A percentile compares a stretch with the other conserved stretches of the same genome.
Conservation (phyloP, 305 asterid genomes). For the Fraxinus greggii region DNA sequence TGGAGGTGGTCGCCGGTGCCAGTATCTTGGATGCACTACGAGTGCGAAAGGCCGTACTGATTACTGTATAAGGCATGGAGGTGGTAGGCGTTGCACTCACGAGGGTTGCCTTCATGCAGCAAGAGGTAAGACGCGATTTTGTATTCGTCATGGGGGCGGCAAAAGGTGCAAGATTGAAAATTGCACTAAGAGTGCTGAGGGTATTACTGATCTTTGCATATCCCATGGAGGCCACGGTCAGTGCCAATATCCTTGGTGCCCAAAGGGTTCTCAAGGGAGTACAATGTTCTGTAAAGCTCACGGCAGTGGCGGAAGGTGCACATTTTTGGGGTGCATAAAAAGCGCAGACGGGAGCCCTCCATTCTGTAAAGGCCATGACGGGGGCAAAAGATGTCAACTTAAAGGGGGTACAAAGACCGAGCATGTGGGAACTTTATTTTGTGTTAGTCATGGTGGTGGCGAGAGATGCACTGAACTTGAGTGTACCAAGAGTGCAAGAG, state of each 20-base stretch:
- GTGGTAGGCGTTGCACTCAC: conserved; percentile 58
- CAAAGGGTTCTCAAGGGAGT: conserved; percentile 69
- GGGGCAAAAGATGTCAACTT: conserved; percentile 65
- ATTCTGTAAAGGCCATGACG: conserved; percentile 66
- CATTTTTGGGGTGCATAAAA: conserved; percentile 43
- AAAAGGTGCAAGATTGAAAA: conserved; percentile 58
- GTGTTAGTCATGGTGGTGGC: conserved; percentile 75
- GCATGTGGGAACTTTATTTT: conserved; percentile 63
- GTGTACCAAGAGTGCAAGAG: conserved; percentile 66
- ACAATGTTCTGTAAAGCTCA: conserved; percentile 21
- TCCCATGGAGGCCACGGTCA: conserved; percentile 71
- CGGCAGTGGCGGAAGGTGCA: conserved; percentile 64
- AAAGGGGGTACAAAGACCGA: conserved; percentile 64
- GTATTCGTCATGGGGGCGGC: conserved; percentile 75
- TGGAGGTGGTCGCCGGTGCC: conserved; percentile 62
- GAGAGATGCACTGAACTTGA: conserved; percentile 53
- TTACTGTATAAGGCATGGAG: conserved; percentile 64
- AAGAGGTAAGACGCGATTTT: conserved; percentile 58
- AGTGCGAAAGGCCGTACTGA: conserved; percentile 71
- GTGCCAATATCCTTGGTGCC: conserved; percentile 53
- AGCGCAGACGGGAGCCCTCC: conserved; percentile 73
- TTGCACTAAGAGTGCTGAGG: conserved; percentile 64
- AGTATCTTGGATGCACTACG: conserved; percentile 63
- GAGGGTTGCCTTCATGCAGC: conserved; percentile 59
- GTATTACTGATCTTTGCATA: conserved; percentile 60